Conservation (phyloP, 768 basidiomycete genomes). For the Pisolithus albus region DNA sequence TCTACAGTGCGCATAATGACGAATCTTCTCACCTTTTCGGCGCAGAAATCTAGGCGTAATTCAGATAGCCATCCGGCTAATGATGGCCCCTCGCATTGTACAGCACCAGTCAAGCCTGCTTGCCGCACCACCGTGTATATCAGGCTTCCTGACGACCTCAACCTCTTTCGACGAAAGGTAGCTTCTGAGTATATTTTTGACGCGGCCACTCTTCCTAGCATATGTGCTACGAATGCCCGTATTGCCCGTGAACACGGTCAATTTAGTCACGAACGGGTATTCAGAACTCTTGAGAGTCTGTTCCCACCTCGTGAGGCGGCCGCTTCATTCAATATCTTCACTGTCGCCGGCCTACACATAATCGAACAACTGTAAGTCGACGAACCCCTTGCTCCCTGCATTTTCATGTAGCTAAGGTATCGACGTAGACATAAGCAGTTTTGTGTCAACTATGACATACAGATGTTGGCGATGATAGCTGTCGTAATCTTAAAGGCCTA, state of each 20-base stretch:
- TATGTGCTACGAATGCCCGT: slow-evolving; percentile 55
- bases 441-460: slow-evolving; percentile 53
- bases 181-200: slow-evolving; percentile 59
- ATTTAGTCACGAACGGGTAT: slow-evolving; percentile 65
- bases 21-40: slow-evolving; percentile 59
- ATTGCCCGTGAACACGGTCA: slow-evolving; percentile 55
- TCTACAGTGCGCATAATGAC: slow-evolving; percentile 74
- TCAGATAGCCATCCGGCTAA: background rate
- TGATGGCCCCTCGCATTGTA: slow-evolving; percentile 19
- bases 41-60: slow-evolving; percentile 27
- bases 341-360: slow-evolving; percentile 29
- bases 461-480: slow-evolving; percentile 76
- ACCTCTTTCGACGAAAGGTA: slow-evolving; percentile 43
- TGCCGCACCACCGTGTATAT: slow-evolving; percentile 57
- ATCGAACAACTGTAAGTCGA: slow-evolving; percentile 44
- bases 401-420: background rate
- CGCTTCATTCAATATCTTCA: slow-evolving; percentile 23
- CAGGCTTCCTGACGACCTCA: slow-evolving; percentile 43
- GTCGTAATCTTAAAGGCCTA: slow-evolving; percentile 54
- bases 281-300: slow-evolving; percentile 47
- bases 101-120: slow-evolving; percentile 33
- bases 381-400: background rate
- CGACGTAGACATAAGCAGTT: slow-evolving; percentile 37
- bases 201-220: slow-evolving; percentile 32
- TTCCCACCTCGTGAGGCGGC: slow-evolving; percentile 26